Conservation (phyloP, 1,284 basidiomycete genomes). For the Sanguinoderma infundibulare region DNA sequence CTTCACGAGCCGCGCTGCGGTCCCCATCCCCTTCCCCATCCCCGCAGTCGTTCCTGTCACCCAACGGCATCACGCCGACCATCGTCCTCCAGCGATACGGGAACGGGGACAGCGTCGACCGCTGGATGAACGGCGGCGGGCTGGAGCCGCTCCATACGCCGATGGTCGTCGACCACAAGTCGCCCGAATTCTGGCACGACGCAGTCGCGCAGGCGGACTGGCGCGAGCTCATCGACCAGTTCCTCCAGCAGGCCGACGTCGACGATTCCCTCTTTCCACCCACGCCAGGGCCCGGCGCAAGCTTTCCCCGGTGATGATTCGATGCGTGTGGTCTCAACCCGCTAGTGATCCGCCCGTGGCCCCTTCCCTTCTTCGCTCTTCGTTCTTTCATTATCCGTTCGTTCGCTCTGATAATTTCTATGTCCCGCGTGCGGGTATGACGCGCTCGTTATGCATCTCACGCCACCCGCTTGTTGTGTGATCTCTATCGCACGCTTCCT, state of each 20-base stretch:
- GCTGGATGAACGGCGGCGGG: slow-evolving; percentile 21
- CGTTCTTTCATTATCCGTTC: neutral
- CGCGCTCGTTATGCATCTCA: neutral
- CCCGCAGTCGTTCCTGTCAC: slow-evolving; percentile 13
- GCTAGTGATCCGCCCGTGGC: too few species aligned
- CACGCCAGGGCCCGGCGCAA: slow-evolving; percentile 6
- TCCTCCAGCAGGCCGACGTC: slow-evolving; percentile 19
- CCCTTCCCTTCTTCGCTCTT: neutral
- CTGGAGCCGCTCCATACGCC: slow-evolving; percentile 23
- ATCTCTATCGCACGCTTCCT: neutral
- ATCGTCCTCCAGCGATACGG: slow-evolving; percentile 13
- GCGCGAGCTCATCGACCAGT: slow-evolving; percentile 25
- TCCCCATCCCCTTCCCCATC: neutral
- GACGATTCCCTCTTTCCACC: slow-evolving; percentile 13
- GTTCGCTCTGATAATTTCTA: neutral
- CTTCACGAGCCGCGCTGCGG: neutral
- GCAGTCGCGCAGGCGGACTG: slow-evolving; percentile 22
- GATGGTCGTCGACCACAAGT: slow-evolving; percentile 17
- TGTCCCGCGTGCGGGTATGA: neutral
- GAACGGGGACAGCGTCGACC: slow-evolving; percentile 20
- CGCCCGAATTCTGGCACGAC: slow-evolving; percentile 20
- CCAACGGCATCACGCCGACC: slow-evolving; percentile 13
- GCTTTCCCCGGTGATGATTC: neutral
- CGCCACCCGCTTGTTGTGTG: neutral
- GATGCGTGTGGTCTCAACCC: too few species aligned